A percentile compares a stretch with the other conserved stretches of the same genome.
phyloP scores from a whole-genome alignment of 2,329 filamentous ascomycete species.

The Drechslerella dactyloides region DNA sequence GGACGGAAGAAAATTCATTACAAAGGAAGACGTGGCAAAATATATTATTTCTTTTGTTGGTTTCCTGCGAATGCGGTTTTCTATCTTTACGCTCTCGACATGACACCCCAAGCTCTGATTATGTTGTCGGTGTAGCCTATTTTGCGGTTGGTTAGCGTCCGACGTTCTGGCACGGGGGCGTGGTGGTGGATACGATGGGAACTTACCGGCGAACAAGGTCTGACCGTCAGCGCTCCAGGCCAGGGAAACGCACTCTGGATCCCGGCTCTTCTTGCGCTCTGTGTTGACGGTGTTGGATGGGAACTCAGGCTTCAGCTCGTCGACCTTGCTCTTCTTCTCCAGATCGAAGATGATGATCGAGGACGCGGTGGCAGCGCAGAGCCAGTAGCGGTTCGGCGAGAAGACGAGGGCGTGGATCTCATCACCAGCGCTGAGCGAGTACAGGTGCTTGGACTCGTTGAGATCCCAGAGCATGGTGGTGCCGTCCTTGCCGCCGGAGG shows the following conservation, averaged over 20 bases:
- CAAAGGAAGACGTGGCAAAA: slow-evolving; percentile 22
- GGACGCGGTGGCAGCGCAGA: slow-evolving; percentile 95
- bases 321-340: slow-evolving; percentile 99
- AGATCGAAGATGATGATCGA: slow-evolving; percentile 99
- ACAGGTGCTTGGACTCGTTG: slow-evolving; percentile 99
- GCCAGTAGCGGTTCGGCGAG: slow-evolving; percentile 99
- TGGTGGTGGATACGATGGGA: not conserved
- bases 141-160: not conserved
- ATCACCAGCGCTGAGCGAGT: slow-evolving; percentile 98
- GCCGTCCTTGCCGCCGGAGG: slow-evolving; percentile 47
- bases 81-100: slow-evolving; percentile 78
- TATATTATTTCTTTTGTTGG: slow-evolving; percentile 13
- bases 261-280: slow-evolving; percentile 85
- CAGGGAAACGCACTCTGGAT: slow-evolving; percentile 96
- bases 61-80: slow-evolving; percentile 57
- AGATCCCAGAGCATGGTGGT: slow-evolving; percentile 61
- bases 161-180: not conserved
- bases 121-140: slow-evolving; percentile 92
- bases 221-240: slow-evolving; percentile 98
- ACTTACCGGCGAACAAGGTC: slow-evolving; percentile 87
- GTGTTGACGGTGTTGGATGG: slow-evolving; percentile 72
- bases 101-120: slow-evolving; percentile 96
- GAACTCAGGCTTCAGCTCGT: slow-evolving; percentile 99
- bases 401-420: slow-evolving; percentile 99
- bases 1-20: slow-evolving; percentile 31